Evolutionary conservation across 768 basidiomycete genomes (phyloP).

Genomic region (Lyophyllum shimeji): DNA sequence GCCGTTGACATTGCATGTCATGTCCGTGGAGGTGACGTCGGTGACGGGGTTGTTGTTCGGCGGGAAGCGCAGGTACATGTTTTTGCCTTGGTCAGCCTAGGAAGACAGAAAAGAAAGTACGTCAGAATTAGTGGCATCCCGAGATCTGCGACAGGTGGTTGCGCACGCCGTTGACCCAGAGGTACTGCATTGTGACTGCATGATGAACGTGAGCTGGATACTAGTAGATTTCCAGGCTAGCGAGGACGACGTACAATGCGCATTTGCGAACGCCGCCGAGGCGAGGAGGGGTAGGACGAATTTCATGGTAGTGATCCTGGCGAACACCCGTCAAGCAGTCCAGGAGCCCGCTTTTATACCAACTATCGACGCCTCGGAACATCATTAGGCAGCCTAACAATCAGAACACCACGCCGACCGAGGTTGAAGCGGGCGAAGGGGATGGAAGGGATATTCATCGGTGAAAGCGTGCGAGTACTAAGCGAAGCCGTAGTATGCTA

Average conservation of each 20-base stretch:
- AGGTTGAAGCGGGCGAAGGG: conserved; percentile 9
- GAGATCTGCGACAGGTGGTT: not conserved
- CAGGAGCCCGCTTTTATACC: not conserved
- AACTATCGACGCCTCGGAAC: not conserved
- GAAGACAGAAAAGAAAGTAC: not conserved
- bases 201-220: not conserved
- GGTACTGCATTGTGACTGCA: conserved; percentile 48
- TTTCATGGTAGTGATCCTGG: conserved; percentile 32
- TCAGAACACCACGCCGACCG: not conserved
- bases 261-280: conserved; percentile 37
- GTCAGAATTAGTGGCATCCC: no score
- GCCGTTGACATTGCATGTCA: conserved; percentile 53
- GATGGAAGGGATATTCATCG: conserved; percentile 11
- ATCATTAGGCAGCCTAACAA: not conserved
- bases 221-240: not conserved
- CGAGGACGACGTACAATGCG: conserved; percentile 32
- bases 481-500: not conserved
- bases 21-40: conserved; percentile 46
- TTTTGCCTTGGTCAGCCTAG: conserved; percentile 43
- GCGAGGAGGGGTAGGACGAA: conserved; percentile 31
- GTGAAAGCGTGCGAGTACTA: not conserved
- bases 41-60: conserved; percentile 57
- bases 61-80: conserved; percentile 42
- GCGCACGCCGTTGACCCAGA: conserved; percentile 45
- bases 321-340: not conserved